phyloP scores from a whole-genome alignment of 306 rosid genomes.

The Albizia julibrissin region DNA sequence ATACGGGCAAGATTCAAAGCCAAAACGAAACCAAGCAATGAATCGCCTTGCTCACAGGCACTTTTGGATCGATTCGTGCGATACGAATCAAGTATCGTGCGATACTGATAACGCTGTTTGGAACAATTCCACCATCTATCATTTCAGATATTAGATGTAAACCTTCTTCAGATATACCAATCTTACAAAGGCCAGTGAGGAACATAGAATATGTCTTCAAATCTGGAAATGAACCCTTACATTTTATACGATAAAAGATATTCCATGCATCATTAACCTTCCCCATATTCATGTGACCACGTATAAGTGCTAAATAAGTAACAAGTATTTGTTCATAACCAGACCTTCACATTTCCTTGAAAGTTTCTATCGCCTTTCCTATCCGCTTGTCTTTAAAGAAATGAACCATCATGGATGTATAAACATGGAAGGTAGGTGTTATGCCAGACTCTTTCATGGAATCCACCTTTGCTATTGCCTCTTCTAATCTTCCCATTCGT shows the following conservation, averaged over 20 bases:
- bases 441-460: slow-evolving; percentile 68
- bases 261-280: slow-evolving; percentile 70
- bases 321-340: slow-evolving; percentile 74
- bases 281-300: slow-evolving; percentile 74
- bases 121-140: slow-evolving; percentile 68
- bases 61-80: no score
- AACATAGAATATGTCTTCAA: slow-evolving; percentile 79
- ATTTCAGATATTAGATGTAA: slow-evolving; percentile 63
- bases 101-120: no score
- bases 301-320: slow-evolving; percentile 66
- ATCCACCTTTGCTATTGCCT: slow-evolving; percentile 67
- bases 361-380: slow-evolving; percentile 54
- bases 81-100: no score
- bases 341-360: slow-evolving; percentile 59
- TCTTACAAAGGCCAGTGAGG: slow-evolving; percentile 63
- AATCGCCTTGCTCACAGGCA: no score
- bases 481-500: slow-evolving; percentile 56
- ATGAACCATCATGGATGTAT: slow-evolving; percentile 75
- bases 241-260: slow-evolving; percentile 62
- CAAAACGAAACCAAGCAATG: no score
- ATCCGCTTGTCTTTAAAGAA: slow-evolving; percentile 63
- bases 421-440: slow-evolving; percentile 70
- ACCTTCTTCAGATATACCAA: slow-evolving; percentile 85
- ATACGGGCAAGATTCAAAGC: no score
- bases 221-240: slow-evolving; percentile 82